Base-by-base conservation (phyloP, 2,329 filamentous ascomycete genomes). In the Penicillium sp. region DNA sequence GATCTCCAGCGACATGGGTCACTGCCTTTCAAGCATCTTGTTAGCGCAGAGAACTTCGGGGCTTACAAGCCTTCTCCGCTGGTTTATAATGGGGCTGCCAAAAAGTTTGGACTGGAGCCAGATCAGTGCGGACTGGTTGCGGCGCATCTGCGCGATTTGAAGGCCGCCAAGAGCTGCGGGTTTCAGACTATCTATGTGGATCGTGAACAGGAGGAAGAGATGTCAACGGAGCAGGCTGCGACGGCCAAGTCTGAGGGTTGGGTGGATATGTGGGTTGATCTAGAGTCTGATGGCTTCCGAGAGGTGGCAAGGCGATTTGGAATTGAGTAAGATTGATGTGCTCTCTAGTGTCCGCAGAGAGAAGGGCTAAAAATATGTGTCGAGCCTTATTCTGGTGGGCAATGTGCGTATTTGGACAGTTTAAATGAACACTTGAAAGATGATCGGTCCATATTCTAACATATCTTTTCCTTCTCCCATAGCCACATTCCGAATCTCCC, bases 131-230 rank as follows among this genome's bases (percentile, higher is more conserved):
- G 85, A 20, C 85, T 94, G 83, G 88, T 94, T 20, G 90, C 90
- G 16, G 86, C 89, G 37, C 89, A 93, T 74, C 74, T 93, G 56
- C 71, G 67, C 6, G 90, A 93, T 72, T 74, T 94, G 53, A 76
- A 83, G 58, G 87, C 82, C 0, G 90, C 90, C 5, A 85, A 84
- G 64, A 69, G 66, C 2, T 81, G 78, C 57, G 90, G 90, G 0
- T 75, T 92, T 58, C 79, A 82, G 64, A 90, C 89, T 0, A 79
- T 94, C 2, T 94, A 92, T 69, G 84, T 94, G 3, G 88, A 90
- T 74, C 78, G 90, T 56, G 70, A 74, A 3, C 63, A 71, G 42
- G 90, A 95, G 73, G 89, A 92, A 72, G 78, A 76, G 7, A 87
- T 83, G 83, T 65, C 66, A 9, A 51, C 63, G 18, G 81, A 83